Conservation (phyloP, 2,329 filamentous ascomycete genomes). For the Diaporthe caulivora region DNA sequence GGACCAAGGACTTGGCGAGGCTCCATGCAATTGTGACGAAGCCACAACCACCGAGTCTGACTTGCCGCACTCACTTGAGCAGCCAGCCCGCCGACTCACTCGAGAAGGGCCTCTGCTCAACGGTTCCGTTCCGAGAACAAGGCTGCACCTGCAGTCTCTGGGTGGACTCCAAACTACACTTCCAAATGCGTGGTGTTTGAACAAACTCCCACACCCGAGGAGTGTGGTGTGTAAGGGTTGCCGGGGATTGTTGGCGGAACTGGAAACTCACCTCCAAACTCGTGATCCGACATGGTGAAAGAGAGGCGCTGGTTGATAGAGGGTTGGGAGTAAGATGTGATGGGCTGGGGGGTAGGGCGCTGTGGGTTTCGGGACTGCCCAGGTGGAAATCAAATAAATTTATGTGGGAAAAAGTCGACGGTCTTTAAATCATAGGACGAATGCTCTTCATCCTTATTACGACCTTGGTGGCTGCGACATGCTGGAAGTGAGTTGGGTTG, state of each 20-base stretch:
- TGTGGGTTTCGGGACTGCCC: conserved; percentile 2
- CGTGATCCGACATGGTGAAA: conserved; percentile 72
- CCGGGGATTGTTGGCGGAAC: neutral
- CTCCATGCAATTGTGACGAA: neutral
- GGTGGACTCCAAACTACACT: too few relatives aligned
- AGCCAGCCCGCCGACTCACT: conserved; percentile 16
- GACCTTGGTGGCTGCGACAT: conserved; percentile 31
- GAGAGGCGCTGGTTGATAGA: conserved; percentile 2
- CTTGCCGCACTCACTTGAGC: conserved; percentile 8
- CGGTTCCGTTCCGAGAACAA: neutral
- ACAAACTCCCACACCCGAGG: neutral
- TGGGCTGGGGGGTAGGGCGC: neutral
- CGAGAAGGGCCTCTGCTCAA: neutral
- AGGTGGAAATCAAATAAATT: neutral
- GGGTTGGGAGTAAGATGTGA: neutral
- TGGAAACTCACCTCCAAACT: conserved; percentile 69
- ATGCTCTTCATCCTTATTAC: conserved; percentile 36
- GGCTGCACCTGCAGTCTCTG: neutral
- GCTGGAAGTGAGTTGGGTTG: neutral
- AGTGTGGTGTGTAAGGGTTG: neutral
- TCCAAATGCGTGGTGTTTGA: neutral
- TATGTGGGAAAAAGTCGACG: neutral
- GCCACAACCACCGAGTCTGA: neutral
- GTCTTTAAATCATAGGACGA: conserved; percentile 17
- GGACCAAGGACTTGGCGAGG: neutral